Evolutionary conservation across 129 eudicot genomes (phyloP), one percentile per base, ranked within the genome.

Genomic region (Pulicaria dysenterica): DNA sequence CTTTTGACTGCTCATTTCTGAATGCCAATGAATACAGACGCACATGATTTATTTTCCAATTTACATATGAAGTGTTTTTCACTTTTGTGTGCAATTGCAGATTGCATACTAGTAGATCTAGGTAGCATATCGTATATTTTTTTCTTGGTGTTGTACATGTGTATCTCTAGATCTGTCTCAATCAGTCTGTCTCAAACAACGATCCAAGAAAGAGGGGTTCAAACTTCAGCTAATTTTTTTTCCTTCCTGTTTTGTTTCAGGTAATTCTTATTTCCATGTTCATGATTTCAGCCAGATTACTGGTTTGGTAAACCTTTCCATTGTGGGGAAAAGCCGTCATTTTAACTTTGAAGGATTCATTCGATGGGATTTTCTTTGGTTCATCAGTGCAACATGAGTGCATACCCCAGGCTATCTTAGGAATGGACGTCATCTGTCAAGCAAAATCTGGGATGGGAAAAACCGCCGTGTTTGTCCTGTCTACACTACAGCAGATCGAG

Each of bases 391-490:
- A 89, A 86, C 96, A 89, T 67, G 90, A 86, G 73, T 89, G 96
- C 73, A 89, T 89, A 53, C 96, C 96, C 54, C 93, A 90, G 81
- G 96, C 93, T 56, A 90, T 87, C 12, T 65, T 90, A 77, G 96
- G 96, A 53, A 90, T 90, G 96, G 93, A 90, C 81, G 96, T 90
- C 74, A 84, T 90, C 58, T 90, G 96, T 73, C 96, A 90, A 90
- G 96, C 96, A 11, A 90, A 90, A 46, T 90, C 96, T 62, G 96
- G 96, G 43, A 90, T 90, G 96, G 96, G 96, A 34, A 90, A 90
- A 68, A 90, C 96, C 5, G 96, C 96, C 61, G 96, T 90, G 3
- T 90, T 87, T 79, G 96, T 90, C 63, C 83, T 90, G 37, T 90
- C 96, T 14, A 87, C 93, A 17, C 59, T 90, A 76, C 96, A 90